Evolutionary conservation across 305 asterid species (phyloP).

Genomic region (Caryopteris hybrid): DNA sequence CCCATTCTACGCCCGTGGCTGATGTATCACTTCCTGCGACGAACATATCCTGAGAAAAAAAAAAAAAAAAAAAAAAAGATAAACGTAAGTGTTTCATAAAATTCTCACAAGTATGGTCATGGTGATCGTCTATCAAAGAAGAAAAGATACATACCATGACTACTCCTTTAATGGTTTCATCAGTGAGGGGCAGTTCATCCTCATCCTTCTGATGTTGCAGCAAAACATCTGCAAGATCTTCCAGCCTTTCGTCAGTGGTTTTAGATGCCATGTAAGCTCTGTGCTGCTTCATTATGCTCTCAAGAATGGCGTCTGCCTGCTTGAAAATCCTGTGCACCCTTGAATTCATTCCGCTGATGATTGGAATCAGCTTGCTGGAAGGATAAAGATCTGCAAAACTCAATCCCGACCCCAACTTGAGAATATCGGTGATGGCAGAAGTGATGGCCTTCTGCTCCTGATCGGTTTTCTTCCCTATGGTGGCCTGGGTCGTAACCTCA

Average conservation of each 20-base stretch:
- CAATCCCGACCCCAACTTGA: not conserved
- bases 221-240: not conserved
- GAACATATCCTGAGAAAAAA: not conserved
- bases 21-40: not conserved
- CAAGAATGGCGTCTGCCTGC: not conserved
- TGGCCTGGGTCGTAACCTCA: not conserved
- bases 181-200: not conserved
- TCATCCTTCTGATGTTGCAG: not conserved
- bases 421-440: not conserved
- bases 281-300: not conserved
- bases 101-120: no score
- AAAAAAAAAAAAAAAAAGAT: not conserved
- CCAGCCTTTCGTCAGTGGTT: not conserved
- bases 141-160: not conserved
- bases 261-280: not conserved
- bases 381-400: not conserved
- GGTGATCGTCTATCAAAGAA: not conserved
- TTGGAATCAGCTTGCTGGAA: not conserved
- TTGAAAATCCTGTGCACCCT: not conserved
- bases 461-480: not conserved
- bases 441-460: not conserved
- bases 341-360: not conserved
- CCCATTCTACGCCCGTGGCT: not conserved
- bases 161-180: not conserved
- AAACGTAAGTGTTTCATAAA: no score